A percentile compares a stretch with the other conserved stretches of the same genome.
These are phyloP conservation scores for Iris macrosiphon DNA, from an alignment of 106 monocot genomes.

Conservation along the genomic window DNA sequence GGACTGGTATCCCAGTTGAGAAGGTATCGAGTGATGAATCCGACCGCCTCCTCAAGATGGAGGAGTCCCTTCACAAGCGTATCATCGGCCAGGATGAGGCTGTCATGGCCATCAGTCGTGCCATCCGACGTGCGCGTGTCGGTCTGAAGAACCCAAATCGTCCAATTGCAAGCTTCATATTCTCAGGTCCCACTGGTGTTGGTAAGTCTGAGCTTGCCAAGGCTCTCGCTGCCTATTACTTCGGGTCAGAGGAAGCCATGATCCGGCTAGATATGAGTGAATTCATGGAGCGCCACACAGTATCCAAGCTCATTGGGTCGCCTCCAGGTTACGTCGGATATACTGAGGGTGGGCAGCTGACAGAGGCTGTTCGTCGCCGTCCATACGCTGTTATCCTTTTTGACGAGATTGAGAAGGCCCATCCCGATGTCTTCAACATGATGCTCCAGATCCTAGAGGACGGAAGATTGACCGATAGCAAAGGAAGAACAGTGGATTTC, in stretches of 20 bases:
- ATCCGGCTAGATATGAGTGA: constrained; percentile 22
- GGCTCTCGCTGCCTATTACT: constrained; percentile 9
- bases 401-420: constrained; percentile 18
- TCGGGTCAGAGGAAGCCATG: constrained; percentile 11
- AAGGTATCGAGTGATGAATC: constrained; percentile 73
- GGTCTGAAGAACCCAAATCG: constrained; percentile 75
- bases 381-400: constrained; percentile 12
- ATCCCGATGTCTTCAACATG: constrained; percentile 20
- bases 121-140: constrained; percentile 72
- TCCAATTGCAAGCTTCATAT: constrained; percentile 18
- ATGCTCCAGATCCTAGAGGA: constrained; percentile 17
- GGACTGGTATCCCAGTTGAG: constrained; percentile 77
- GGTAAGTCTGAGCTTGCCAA: constrained; percentile 18
- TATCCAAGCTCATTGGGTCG: constrained; percentile 11
- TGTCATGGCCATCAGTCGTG: constrained; percentile 68
- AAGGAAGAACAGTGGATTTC: constrained; percentile 35
- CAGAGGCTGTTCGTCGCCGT: constrained; percentile 10
- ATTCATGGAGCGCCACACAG: constrained; percentile 15
- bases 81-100: constrained; percentile 73
- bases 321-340: constrained; percentile 16
- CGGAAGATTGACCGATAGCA: constrained; percentile 11
- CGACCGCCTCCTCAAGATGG: constrained; percentile 70
- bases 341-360: constrained; percentile 13
- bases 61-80: constrained; percentile 67
- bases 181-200: constrained; percentile 14